Conservation (phyloP, 2,329 filamentous ascomycete genomes). For the Fusarium sp. region DNA sequence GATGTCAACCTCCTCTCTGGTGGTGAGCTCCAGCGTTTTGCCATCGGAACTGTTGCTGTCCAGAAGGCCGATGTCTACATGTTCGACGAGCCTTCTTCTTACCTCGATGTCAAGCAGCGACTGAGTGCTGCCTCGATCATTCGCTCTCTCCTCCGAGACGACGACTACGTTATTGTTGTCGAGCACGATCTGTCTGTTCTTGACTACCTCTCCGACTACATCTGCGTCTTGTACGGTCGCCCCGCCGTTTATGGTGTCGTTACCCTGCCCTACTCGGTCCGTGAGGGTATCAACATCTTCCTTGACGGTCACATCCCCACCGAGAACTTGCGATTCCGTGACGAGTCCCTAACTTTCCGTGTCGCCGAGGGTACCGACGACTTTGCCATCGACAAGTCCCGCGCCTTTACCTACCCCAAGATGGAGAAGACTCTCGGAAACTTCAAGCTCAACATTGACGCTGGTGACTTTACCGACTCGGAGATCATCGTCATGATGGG, state of each 20-base stretch:
- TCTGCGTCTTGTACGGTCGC: slow-evolving; percentile 96
- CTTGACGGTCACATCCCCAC: slow-evolving; percentile 97
- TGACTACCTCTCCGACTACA: slow-evolving; percentile 98
- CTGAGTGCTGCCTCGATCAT: slow-evolving; percentile 92
- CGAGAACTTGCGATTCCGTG: slow-evolving; percentile 97
- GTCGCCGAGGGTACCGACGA: slow-evolving; percentile 92
- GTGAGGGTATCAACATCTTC: slow-evolving; percentile 99
- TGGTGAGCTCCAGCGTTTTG: slow-evolving; percentile 98
- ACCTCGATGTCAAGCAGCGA: slow-evolving; percentile 99
- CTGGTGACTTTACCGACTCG: slow-evolving; percentile 93
- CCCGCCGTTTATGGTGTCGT: slow-evolving; percentile 98
- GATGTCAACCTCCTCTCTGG: slow-evolving; percentile 92
- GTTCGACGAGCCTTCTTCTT: slow-evolving; percentile 99
- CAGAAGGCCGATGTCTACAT: slow-evolving; percentile 99
- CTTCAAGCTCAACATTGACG: slow-evolving; percentile 86
- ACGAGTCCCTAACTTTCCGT: slow-evolving; percentile 96
- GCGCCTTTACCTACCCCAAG: slow-evolving; percentile 86
- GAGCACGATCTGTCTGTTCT: slow-evolving; percentile 99
- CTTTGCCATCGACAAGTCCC: slow-evolving; percentile 84
- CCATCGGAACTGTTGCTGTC: slow-evolving; percentile 94
- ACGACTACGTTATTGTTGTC: slow-evolving; percentile 98
- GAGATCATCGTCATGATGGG: slow-evolving; percentile 99
- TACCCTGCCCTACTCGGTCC: slow-evolving; percentile 92
- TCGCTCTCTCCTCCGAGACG: slow-evolving; percentile 85
- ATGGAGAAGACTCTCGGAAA: slow-evolving; percentile 94